Evolutionary conservation across 2,329 filamentous ascomycete species (phyloP).

Genomic region (Diaporthe nobilis): DNA sequence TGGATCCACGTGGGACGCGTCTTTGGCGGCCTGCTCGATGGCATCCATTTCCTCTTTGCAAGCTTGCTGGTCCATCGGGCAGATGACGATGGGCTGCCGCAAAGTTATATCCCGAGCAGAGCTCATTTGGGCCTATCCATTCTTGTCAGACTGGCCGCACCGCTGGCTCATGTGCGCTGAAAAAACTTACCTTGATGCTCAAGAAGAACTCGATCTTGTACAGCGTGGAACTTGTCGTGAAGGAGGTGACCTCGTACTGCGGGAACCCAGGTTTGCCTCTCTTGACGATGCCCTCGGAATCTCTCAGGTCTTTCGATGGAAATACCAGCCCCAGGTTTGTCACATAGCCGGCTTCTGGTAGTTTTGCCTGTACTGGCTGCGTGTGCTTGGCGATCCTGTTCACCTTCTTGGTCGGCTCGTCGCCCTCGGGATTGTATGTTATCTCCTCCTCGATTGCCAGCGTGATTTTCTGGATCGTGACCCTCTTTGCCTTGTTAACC

Average conservation of each 20-base stretch:
- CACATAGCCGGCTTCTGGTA: conserved; percentile 92
- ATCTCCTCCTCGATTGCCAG: conserved; percentile 97
- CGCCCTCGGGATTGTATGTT: conserved; percentile 97
- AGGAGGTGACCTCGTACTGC: conserved; percentile 88
- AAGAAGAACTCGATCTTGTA: conserved; percentile 99
- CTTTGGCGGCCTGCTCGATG: conserved; percentile 95
- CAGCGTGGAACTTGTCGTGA: conserved; percentile 92
- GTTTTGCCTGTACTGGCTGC: conserved; percentile 83
- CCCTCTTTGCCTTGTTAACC: conserved; percentile 89
- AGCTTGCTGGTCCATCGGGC: conserved; percentile 92
- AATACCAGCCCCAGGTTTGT: conserved; percentile 94
- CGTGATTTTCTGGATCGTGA: conserved; percentile 94
- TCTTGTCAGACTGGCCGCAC: conserved; percentile 18
- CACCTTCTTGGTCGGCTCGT: conserved; percentile 91
- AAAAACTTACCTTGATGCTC: conserved; percentile 82
- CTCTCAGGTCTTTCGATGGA: conserved; percentile 88
- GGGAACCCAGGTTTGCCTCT: conserved; percentile 90
- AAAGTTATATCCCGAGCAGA: conserved; percentile 90
- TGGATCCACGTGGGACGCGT: conserved; percentile 88
- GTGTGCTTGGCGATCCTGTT: conserved; percentile 89
- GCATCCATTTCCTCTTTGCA: conserved; percentile 99
- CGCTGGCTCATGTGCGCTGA: neutral
- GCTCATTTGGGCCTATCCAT: conserved; percentile 83
- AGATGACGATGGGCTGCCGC: conserved; percentile 94
- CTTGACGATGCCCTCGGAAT: conserved; percentile 88